Evolutionary conservation across 2,329 filamentous ascomycete genomes (phyloP).

Genomic region (Ophiostoma ulmi): DNA sequence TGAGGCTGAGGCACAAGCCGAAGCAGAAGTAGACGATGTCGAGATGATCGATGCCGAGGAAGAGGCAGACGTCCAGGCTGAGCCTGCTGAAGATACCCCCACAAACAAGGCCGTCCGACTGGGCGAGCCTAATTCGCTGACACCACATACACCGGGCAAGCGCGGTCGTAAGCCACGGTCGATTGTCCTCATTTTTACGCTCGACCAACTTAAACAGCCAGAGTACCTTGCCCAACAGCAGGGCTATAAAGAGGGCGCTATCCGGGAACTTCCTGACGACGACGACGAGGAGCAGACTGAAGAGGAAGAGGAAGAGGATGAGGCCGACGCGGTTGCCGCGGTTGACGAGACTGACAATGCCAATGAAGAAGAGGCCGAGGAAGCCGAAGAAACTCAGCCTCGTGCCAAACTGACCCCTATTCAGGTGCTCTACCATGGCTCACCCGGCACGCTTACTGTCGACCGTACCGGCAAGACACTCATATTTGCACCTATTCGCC

Average conservation of each 20-base stretch:
- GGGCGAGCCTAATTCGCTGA: constrained; percentile 31
- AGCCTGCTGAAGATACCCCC: neutral
- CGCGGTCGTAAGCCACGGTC: constrained; percentile 34
- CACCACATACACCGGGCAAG: constrained; percentile 28
- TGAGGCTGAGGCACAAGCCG: neutral
- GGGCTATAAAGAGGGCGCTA: constrained; percentile 18
- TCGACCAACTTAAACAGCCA: constrained; percentile 30
- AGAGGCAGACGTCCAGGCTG: neutral
- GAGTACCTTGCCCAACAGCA: constrained; percentile 19
- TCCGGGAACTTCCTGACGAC: neutral
- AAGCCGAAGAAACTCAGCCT: neutral
- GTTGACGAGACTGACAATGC: neutral
- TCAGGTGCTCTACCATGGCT: constrained; percentile 25
- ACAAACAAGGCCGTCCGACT: constrained; percentile 26
- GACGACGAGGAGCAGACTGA: neutral
- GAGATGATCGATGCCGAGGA: neutral
- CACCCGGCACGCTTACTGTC: constrained; percentile 29
- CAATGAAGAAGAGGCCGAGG: neutral
- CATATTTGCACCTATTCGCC: constrained; percentile 24
- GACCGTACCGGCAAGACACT: constrained; percentile 22
- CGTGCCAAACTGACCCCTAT: neutral
- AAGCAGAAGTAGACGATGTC: neutral
- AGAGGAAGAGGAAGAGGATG: neutral
- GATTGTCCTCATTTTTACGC: constrained; percentile 33
- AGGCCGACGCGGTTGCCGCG: neutral